A percentile compares a stretch with the other conserved stretches of the same genome.
Conservation (phyloP, 768 basidiomycete species). For the Boletus fagicola region DNA sequence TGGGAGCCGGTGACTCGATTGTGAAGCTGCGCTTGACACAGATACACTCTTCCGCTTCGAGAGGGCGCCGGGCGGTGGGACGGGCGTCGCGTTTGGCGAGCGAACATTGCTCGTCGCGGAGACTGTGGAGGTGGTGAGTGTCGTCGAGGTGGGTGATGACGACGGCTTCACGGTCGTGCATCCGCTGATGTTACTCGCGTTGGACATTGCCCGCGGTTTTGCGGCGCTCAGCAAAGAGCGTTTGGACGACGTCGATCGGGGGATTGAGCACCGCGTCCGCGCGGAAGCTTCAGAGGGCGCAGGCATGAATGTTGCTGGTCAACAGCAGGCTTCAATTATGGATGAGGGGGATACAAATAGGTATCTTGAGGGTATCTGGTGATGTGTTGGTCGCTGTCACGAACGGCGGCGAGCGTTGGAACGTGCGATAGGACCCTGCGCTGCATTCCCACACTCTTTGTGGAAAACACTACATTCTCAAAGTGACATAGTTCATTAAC, state of each 20-base stretch:
- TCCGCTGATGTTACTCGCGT: slow-evolving; percentile 47
- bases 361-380: slow-evolving; percentile 20
- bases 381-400: slow-evolving; percentile 16
- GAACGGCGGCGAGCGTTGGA: slow-evolving; percentile 17
- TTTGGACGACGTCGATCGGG: slow-evolving; percentile 41
- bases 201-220: slow-evolving; percentile 56
- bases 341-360: slow-evolving; percentile 2
- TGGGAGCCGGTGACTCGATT: slow-evolving; percentile 37
- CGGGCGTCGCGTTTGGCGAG: slow-evolving; percentile 53
- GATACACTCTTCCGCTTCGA: slow-evolving; percentile 40
- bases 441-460: slow-evolving; percentile 17
- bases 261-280: slow-evolving; percentile 39
- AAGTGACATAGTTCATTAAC: no score
- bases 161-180: slow-evolving; percentile 48
- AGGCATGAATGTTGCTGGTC: slow-evolving; percentile 21
- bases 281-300: slow-evolving; percentile 55
- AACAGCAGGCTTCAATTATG: not conserved
- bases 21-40: slow-evolving; percentile 38
- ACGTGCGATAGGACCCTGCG: slow-evolving; percentile 5
- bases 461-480: not conserved
- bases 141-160: slow-evolving; percentile 26
- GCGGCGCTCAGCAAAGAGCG: slow-evolving; percentile 44
- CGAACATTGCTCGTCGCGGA: slow-evolving; percentile 29
- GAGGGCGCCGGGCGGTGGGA: slow-evolving; percentile 35
- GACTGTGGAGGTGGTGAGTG: slow-evolving; percentile 27